These are phyloP conservation scores for Candida dubliniensis DNA, from an alignment of 1,139 yeast genomes.

Conservation along the genomic window DNA sequence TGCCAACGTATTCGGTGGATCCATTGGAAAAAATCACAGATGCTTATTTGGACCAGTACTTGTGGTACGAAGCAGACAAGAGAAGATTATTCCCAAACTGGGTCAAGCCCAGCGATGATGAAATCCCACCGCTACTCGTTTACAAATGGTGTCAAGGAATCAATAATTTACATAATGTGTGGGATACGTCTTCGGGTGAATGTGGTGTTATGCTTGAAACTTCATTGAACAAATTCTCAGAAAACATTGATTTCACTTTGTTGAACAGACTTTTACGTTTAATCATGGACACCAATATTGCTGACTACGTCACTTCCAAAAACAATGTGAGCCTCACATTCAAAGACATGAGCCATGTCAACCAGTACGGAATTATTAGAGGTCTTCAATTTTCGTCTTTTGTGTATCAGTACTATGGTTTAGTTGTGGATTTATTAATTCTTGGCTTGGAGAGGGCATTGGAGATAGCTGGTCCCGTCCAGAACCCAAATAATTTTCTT, in stretches of 20 bases:
- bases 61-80: constrained; percentile 95
- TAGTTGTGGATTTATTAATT: constrained; percentile 76
- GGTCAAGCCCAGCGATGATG: constrained; percentile 94
- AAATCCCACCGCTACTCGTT: constrained; percentile 86
- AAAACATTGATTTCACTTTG: constrained; percentile 84
- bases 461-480: constrained; percentile 80
- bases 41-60: constrained; percentile 91
- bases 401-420: constrained; percentile 85
- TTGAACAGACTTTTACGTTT: constrained; percentile 78
- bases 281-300: constrained; percentile 85
- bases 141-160: constrained; percentile 97
- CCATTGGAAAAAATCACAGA: constrained; percentile 95
- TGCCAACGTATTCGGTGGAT: constrained; percentile 86
- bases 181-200: constrained; percentile 77
- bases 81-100: constrained; percentile 89
- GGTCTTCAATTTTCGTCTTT: constrained; percentile 92
- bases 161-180: constrained; percentile 72
- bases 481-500: constrained; percentile 72
- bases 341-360: constrained; percentile 94
- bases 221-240: constrained; percentile 66
- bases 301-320: constrained; percentile 92
- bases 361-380: constrained; percentile 81
- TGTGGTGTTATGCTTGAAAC: constrained; percentile 85
- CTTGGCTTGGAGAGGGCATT: constrained; percentile 85
- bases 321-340: constrained; percentile 79